Evolutionary conservation across 2,329 filamentous ascomycete genomes (phyloP).

Genomic region (Ophiognomonia clavigignenti-juglandacearum): DNA sequence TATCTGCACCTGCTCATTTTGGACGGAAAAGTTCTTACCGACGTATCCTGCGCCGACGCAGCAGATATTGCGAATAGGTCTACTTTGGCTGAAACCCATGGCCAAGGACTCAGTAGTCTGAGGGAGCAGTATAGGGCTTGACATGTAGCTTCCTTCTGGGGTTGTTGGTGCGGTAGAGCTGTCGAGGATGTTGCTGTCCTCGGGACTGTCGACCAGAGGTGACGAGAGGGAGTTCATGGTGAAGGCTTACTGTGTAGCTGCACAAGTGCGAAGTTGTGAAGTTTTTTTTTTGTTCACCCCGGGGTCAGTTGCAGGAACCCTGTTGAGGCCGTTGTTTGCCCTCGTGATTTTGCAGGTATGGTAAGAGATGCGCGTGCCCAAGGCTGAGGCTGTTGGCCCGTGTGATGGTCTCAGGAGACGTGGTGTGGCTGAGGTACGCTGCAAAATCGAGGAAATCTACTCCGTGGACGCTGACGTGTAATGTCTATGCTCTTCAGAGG

Average conservation of each 20-base stretch:
- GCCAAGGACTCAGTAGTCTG: constrained; percentile 17
- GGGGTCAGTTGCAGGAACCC: too few relatives aligned
- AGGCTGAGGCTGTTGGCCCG: background rate
- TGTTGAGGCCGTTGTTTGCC: background rate
- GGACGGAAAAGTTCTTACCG: constrained; percentile 41
- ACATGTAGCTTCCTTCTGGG: constrained; percentile 36
- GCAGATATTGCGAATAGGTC: constrained; percentile 56
- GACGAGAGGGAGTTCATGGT: constrained; percentile 19
- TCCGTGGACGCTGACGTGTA: background rate
- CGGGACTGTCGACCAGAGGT: constrained; percentile 22
- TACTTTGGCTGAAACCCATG: constrained; percentile 16
- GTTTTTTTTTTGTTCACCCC: background rate
- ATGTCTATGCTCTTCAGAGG: background rate
- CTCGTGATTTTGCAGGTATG: background rate
- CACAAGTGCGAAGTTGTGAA: background rate
- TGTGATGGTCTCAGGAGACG: constrained; percentile 1
- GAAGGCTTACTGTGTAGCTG: background rate
- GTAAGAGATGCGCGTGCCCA: constrained; percentile 1
- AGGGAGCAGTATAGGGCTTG: constrained; percentile 35
- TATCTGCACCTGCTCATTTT: background rate
- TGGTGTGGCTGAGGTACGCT: background rate
- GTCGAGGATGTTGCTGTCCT: constrained; percentile 26
- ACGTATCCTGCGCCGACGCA: constrained; percentile 74
- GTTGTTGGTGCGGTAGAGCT: constrained; percentile 41
- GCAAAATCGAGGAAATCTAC: background rate